These are phyloP conservation scores for Gloeophyllum trabeum DNA, from an alignment of 768 basidiomycete genomes.

Conservation along the genomic window DNA sequence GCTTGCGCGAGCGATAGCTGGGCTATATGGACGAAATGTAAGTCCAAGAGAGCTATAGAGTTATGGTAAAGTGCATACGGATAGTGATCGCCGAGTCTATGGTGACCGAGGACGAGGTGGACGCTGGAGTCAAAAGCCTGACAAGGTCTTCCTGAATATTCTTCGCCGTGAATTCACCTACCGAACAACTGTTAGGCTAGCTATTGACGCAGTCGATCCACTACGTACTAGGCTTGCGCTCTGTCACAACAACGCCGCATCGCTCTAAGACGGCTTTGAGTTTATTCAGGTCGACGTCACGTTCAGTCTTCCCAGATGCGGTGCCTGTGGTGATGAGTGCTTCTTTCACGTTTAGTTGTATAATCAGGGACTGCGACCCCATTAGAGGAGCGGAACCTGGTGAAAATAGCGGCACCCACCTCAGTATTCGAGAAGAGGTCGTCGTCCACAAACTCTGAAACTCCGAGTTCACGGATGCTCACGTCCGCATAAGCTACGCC, in stretches of 20 bases:
- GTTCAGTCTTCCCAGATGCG: conserved; percentile 56
- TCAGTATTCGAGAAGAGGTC: conserved; percentile 94
- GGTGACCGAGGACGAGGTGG: conserved; percentile 21
- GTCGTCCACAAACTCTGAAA: conserved; percentile 88
- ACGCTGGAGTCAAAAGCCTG: conserved; percentile 44
- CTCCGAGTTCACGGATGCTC: conserved; percentile 73
- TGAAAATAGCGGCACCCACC: conserved; percentile 27
- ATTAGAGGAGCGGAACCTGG: background rate
- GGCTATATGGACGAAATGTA: conserved; percentile 30
- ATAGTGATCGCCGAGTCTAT: conserved; percentile 34
- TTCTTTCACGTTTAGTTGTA: conserved; percentile 97
- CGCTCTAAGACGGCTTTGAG: conserved; percentile 79
- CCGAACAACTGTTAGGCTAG: too few relatives aligned
- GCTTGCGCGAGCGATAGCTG: conserved; percentile 70
- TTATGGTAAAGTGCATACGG: background rate
- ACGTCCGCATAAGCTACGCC: conserved; percentile 92
- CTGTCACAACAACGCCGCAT: conserved; percentile 84
- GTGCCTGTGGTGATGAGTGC: conserved; percentile 78
- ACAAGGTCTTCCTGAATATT: conserved; percentile 75
- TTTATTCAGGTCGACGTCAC: conserved; percentile 84
- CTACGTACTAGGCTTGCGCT: conserved; percentile 66
- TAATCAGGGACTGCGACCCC: conserved; percentile 67
- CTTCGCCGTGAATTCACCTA: conserved; percentile 78
- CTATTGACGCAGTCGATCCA: too few relatives aligned
- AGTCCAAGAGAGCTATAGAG: background rate